Evolutionary conservation across 371 early-diverging fungal genomes (phyloP).

Genomic region (Mortierella sp.): DNA sequence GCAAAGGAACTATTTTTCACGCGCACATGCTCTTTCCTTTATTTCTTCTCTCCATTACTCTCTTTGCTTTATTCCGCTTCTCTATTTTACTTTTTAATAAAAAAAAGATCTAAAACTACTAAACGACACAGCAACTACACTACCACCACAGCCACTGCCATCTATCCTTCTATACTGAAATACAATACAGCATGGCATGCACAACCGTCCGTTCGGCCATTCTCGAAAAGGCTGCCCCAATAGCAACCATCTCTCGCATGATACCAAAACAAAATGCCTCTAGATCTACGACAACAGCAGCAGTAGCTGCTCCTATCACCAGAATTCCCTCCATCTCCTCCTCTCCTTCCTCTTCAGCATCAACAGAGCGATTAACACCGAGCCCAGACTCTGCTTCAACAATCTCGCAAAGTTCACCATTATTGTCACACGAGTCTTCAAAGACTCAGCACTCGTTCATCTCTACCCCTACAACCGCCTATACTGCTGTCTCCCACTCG

Average conservation of each 20-base stretch:
- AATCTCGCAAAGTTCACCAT: neutral
- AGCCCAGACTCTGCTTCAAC: neutral
- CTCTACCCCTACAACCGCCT: neutral
- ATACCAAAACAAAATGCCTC: slow-evolving; percentile 12
- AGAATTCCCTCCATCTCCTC: neutral
- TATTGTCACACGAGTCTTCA: neutral
- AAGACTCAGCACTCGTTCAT: neutral
- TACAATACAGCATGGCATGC: slow-evolving; percentile 31
- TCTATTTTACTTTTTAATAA: too few species aligned
- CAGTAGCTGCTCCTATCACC: neutral
- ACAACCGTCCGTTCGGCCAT: slow-evolving; percentile 36
- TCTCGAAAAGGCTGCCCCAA: slow-evolving; percentile 35
- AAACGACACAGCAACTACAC: neutral
- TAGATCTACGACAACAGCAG: slow-evolving; percentile 6
- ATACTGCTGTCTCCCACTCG: neutral
- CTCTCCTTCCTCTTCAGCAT: neutral
- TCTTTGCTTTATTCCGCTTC: too few species aligned
- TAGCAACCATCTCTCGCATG: slow-evolving; percentile 28
- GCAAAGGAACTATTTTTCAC: too few species aligned
- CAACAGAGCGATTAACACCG: slow-evolving; percentile 6
- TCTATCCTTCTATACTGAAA: neutral
- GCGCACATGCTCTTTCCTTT: too few species aligned
- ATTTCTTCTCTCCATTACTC: too few species aligned
- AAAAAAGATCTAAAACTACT: slow-evolving; percentile 1
- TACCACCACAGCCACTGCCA: too few species aligned